Evolutionary conservation across 805 yeast species (phyloP).

Genomic region (Debaryomyces prosopidis): DNA sequence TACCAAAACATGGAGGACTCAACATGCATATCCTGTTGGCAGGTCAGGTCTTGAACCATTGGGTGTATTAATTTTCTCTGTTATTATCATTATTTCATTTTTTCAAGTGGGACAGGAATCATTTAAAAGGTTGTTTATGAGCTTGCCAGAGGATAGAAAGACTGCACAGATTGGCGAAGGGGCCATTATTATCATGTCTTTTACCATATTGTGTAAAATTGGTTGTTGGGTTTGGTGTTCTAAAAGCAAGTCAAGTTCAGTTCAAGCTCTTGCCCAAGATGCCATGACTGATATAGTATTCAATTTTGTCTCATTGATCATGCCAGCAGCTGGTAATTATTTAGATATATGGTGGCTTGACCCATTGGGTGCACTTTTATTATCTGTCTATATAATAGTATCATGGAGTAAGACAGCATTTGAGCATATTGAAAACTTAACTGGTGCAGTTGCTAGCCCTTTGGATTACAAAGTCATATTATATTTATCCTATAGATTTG

Average conservation of each 20-base stretch:
- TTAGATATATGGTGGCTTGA: constrained; percentile 68
- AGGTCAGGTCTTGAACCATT: constrained; percentile 72
- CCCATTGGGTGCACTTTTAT: constrained; percentile 66
- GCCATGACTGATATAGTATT: constrained; percentile 77
- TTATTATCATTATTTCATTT: constrained; percentile 70
- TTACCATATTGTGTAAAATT: constrained; percentile 61
- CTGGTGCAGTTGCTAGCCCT: constrained; percentile 69
- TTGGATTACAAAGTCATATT: constrained; percentile 65
- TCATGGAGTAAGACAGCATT: constrained; percentile 67
- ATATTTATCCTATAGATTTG: constrained; percentile 67
- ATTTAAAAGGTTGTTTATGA: constrained; percentile 44
- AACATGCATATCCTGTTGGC: constrained; percentile 64
- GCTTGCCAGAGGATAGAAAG: constrained; percentile 26
- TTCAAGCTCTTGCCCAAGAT: constrained; percentile 80
- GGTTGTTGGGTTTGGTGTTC: constrained; percentile 67
- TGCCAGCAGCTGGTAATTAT: constrained; percentile 63
- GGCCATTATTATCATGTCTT: constrained; percentile 59
- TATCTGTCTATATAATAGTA: constrained; percentile 60
- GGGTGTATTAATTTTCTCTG: constrained; percentile 72
- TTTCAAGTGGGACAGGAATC: constrained; percentile 72
- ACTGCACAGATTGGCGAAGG: constrained; percentile 49
- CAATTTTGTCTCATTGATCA: constrained; percentile 67
- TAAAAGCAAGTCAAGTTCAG: constrained; percentile 59
- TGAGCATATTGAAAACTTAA: constrained; percentile 72
- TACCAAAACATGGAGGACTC: constrained; percentile 46